phyloP scores from a whole-genome alignment of 805 yeast genomes.

The Yamadazyma sp. region DNA sequence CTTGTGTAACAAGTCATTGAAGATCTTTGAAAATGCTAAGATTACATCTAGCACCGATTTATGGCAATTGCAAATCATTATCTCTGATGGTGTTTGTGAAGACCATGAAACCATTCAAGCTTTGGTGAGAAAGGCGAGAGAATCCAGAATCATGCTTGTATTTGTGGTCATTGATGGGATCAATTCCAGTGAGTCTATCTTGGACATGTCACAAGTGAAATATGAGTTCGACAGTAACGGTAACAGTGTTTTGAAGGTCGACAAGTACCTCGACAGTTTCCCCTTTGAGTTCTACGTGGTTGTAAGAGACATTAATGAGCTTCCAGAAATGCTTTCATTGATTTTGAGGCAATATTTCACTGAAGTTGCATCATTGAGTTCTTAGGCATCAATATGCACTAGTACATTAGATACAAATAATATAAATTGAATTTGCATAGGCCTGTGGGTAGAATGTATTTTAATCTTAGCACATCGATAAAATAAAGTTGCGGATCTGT shows the following conservation, averaged over 20 bases:
- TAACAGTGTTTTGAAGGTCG: slow-evolving; percentile 68
- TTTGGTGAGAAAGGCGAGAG: slow-evolving; percentile 88
- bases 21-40: slow-evolving; percentile 64
- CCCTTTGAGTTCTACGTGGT: slow-evolving; percentile 97
- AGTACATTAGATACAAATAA: neutral
- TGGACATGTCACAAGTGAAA: slow-evolving; percentile 92
- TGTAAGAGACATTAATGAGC: slow-evolving; percentile 81
- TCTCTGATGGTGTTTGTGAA: slow-evolving; percentile 97
- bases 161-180: slow-evolving; percentile 93
- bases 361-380: slow-evolving; percentile 40
- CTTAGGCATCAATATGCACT: no score
- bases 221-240: slow-evolving; percentile 73
- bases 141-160: slow-evolving; percentile 89
- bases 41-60: slow-evolving; percentile 53
- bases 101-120: slow-evolving; percentile 82
- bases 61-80: slow-evolving; percentile 91
- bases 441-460: no score
- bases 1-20: slow-evolving; percentile 69
- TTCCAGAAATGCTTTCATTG: slow-evolving; percentile 87
- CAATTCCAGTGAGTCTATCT: slow-evolving; percentile 76
- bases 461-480: no score
- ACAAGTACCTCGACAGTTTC: slow-evolving; percentile 85
- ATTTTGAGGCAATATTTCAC: slow-evolving; percentile 91
- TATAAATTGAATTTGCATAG: no score
- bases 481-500: no score